A percentile compares a stretch with the other conserved stretches of the same genome.
These are phyloP conservation scores for Phytophthora citricola DNA, from an alignment of 352 stramenopile genomes.

Conservation along the genomic window DNA sequence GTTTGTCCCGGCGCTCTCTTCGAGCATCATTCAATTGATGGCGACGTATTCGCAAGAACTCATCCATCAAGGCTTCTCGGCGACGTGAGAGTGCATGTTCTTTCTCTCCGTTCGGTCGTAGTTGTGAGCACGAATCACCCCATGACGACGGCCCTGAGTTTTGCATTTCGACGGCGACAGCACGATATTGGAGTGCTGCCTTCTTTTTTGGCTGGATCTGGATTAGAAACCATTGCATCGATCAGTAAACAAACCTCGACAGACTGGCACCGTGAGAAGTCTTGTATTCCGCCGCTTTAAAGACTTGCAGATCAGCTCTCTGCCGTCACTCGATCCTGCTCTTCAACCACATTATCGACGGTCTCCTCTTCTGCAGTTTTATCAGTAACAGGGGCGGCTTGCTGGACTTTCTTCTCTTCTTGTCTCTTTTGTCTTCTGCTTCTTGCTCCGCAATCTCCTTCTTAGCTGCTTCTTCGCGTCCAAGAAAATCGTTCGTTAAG, in stretches of 20 bases:
- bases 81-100: conserved; percentile 15
- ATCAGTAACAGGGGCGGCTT: conserved; percentile 1
- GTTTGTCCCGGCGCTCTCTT: conserved; percentile 22
- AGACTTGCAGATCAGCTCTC: conserved; percentile 18
- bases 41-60: conserved; percentile 36
- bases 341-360: conserved; percentile 5
- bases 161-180: conserved; percentile 17
- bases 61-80: conserved; percentile 28
- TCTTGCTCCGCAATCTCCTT: conserved; percentile 34
- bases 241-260: not conserved
- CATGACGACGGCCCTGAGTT: conserved; percentile 2
- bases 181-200: not conserved
- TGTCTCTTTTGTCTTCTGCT: conserved; percentile 20
- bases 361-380: not conserved
- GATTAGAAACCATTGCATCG: not conserved
- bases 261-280: conserved; percentile 8
- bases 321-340: conserved; percentile 25
- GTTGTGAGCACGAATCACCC: conserved; percentile 11
- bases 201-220: conserved; percentile 23
- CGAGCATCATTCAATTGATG: conserved; percentile 26
- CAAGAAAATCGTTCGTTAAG: conserved; percentile 30
- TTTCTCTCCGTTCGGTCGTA: conserved; percentile 8
- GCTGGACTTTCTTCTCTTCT: conserved; percentile 11
- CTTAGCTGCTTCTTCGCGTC: conserved; percentile 34
- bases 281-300: conserved; percentile 23